Percentiles rank a stretch among this genome's conserved stretches.
Conservation (phyloP, 352 stramenopile genomes). For the Nothophytophthora sp. region DNA sequence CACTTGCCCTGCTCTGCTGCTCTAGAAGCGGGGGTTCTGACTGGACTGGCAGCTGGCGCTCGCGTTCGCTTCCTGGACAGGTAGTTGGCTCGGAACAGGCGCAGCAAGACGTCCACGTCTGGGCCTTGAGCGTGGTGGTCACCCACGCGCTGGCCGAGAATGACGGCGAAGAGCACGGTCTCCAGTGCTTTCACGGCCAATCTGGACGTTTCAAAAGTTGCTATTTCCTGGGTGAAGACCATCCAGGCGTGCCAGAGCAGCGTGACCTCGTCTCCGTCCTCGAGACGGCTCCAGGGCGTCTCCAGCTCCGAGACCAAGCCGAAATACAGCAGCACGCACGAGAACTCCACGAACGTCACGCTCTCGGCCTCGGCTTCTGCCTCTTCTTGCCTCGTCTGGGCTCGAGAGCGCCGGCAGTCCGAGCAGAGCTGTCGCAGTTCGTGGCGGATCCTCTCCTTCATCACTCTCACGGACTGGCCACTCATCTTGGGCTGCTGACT, state of each 20-base stretch:
- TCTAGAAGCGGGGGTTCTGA: too few relatives aligned
- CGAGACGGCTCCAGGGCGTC: constrained; percentile 20
- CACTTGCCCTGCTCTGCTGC: too few relatives aligned
- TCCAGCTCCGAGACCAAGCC: constrained; percentile 45
- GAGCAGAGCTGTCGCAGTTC: too few relatives aligned
- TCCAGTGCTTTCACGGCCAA: constrained; percentile 13
- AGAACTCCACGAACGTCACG: constrained; percentile 58
- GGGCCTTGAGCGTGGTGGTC: neutral
- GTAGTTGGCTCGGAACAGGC: constrained; percentile 45
- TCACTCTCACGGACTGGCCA: constrained; percentile 32
- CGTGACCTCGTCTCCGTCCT: constrained; percentile 23
- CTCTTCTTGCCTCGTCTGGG: too few relatives aligned
- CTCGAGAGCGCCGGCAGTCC: too few relatives aligned
- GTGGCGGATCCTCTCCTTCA: constrained; percentile 38
- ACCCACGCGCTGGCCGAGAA: constrained; percentile 12
- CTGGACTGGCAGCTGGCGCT: too few relatives aligned
- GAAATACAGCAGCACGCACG: constrained; percentile 58
- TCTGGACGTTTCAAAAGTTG: neutral
- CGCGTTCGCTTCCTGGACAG: constrained; percentile 26
- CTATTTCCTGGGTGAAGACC: constrained; percentile 19
- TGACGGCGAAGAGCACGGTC: constrained; percentile 23
- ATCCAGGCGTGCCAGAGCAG: constrained; percentile 59
- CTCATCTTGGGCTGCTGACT: constrained; percentile 37
- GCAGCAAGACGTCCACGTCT: constrained; percentile 13
- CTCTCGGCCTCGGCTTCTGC: too few relatives aligned